phyloP scores from a whole-genome alignment of 305 asterid genomes.

The Solanum hybrid region DNA sequence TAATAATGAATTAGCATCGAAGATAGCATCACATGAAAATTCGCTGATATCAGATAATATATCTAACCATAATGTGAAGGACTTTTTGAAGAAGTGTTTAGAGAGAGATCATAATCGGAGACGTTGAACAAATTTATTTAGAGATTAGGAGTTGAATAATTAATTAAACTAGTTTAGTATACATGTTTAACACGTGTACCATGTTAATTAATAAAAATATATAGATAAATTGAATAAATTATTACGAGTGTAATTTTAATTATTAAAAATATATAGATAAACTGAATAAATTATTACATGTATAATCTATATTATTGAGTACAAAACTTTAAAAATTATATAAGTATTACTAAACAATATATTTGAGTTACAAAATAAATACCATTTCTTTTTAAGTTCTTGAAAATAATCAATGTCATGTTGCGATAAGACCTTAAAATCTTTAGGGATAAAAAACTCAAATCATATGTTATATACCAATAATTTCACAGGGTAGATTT shows the following conservation, averaged over 20 bases:
- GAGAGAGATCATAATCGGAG: not conserved
- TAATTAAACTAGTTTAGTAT: not conserved
- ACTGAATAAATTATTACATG: not conserved
- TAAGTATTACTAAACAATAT: not conserved
- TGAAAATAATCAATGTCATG: not conserved
- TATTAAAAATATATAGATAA: not conserved
- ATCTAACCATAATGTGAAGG: not conserved
- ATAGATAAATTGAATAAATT: not conserved
- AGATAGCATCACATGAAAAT: no score
- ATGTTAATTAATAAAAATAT: not conserved
- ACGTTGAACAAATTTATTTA: no score
- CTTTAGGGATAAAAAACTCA: not conserved
- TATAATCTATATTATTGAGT: not conserved
- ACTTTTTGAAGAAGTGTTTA: not conserved
- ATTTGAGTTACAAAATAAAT: not conserved
- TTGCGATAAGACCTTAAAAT: not conserved
- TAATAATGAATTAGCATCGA: no score
- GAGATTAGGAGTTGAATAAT: not conserved
- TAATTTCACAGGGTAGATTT: not conserved
- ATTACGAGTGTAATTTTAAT: no score
- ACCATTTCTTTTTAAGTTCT: not conserved
- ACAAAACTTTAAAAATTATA: not conserved
- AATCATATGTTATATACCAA: not conserved
- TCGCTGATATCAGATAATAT: not conserved
- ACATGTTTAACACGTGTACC: not conserved